Evolutionary conservation across 2,329 filamentous ascomycete species (phyloP).

Genomic region (Phyllosticta citribraziliensis): DNA sequence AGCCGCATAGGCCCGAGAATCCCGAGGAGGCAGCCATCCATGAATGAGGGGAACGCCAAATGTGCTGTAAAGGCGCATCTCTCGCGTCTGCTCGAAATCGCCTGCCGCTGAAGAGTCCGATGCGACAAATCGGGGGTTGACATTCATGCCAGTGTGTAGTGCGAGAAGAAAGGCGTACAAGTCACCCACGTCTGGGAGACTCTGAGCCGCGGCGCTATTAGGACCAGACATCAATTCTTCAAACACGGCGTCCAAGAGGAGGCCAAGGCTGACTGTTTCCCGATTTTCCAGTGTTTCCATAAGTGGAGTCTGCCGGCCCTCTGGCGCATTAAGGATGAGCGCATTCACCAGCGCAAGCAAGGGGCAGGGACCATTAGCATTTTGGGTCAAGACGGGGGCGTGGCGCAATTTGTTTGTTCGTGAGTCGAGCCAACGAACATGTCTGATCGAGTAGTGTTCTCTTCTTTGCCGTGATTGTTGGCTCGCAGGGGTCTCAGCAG

Average conservation of each 20-base stretch:
- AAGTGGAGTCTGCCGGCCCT: slow-evolving; percentile 57
- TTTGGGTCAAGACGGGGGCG: slow-evolving; percentile 87
- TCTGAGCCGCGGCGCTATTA: slow-evolving; percentile 51
- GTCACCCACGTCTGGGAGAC: slow-evolving; percentile 77
- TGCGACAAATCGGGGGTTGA: slow-evolving; percentile 75
- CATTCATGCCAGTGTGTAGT: slow-evolving; percentile 94
- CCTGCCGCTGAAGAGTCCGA: slow-evolving; percentile 41
- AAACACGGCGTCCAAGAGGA: slow-evolving; percentile 81
- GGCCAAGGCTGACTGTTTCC: slow-evolving; percentile 77
- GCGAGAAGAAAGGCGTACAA: slow-evolving; percentile 81
- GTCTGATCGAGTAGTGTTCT: slow-evolving; percentile 90
- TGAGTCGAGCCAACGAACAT: slow-evolving; percentile 72
- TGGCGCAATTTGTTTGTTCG: slow-evolving; percentile 51
- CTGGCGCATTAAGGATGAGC: slow-evolving; percentile 70
- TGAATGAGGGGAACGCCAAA: slow-evolving; percentile 86
- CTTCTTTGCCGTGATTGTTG: slow-evolving; percentile 38
- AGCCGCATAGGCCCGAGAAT: slow-evolving; percentile 57
- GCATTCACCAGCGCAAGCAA: slow-evolving; percentile 89
- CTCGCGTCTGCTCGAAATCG: slow-evolving; percentile 74
- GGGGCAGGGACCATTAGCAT: slow-evolving; percentile 89
- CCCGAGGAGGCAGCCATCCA: slow-evolving; percentile 72
- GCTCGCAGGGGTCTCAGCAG: slow-evolving; percentile 18
- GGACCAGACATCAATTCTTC: slow-evolving; percentile 82
- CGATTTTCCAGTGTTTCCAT: slow-evolving; percentile 67
- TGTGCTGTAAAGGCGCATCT: slow-evolving; percentile 84